Base-by-base conservation (phyloP, 345 rosid genomes). In the Cardamine chenopodiifolia region DNA sequence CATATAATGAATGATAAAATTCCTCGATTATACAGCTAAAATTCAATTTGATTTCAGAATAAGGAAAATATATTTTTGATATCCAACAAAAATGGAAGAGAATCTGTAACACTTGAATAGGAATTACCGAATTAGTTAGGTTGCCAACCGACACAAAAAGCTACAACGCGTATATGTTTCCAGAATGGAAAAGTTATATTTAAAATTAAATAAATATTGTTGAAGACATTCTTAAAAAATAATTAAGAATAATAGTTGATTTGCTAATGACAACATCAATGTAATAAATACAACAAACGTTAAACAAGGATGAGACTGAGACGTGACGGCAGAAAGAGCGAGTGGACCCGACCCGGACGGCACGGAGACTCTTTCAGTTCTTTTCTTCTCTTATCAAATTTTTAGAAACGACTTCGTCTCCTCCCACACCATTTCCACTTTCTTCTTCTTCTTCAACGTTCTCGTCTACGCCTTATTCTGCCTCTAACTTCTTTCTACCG, bases 321-420 rank as follows among this genome's bases (percentile, higher is more conserved):
- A 47, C 58, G 68, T 42, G 76, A 28, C 54, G 63, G 45, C 45
- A 72, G 70, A 15, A 17, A 45, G 9, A 40, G 39, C 3, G 75
- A 39, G 75, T 56, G 80, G 80, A 70, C 76, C 80, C 80, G 34
- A 70, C 75, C 71, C 76, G 67, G 72, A 65, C 76, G 71, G 79
- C 80, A 63, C 71, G 80, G 76, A 62, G 76, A 70, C 76, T 70
- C 15, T 54, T 65, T 70, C 72, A 57, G 54, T 77, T 64, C n/a
- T 77, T 66, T 64, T 77, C 70, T 71, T 42, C 28, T 12, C 6
- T 6, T 20, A 39, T 19, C 53, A 48, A 40, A 1, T 49, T 15
- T 22, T 34, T 26, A 31, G 54, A 37, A 75, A 67, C 68, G 73
- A 67, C 70, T 68, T 67, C 62, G 55, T 75, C 74, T 53, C 49